Base-by-base conservation (phyloP, 108 stramenopile species). In the Nitzschia putrida region DNA sequence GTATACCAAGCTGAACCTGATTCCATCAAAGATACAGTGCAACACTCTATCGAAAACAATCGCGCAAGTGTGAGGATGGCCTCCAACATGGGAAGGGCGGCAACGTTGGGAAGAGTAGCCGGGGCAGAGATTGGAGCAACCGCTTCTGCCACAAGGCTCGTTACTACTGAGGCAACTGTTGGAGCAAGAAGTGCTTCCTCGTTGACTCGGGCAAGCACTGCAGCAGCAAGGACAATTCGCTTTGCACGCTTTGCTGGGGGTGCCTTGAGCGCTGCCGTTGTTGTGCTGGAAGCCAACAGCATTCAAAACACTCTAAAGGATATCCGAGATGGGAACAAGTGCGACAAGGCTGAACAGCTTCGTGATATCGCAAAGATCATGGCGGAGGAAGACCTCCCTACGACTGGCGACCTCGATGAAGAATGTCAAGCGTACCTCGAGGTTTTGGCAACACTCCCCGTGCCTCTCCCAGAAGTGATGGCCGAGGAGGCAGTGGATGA, bases 221-320 rank as follows among this genome's bases (percentile, higher is more conserved):
- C 76, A n/a, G 77, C 77, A 1, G 81, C 81, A 18, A 63, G 76
- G 0, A 77, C 76, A 0, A 45, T 78, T 12, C 76, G 81, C 26
- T 82, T 82, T 74, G 81, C 81, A 11, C 44, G 74, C 3, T 79
- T 83, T 55, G 78, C 81, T 43, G 81, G 78, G 0, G 81, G 81
- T 7, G 81, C 78, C 26, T 53, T 83, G 22, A 74, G 73, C 29
- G 81, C 81, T 14, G 78, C 78, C 8, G 74, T 76, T 0, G 16
- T 83, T 13, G 77, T 83, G 14, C 60, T 79, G 64, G 81, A 83
- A 47, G 81, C 81, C 29, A 78, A 76, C 43, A 76, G 73, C 20
- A 71, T 83, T 7, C 69, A 75, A 41, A 18, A 26, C 26, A 78
- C 78, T 13, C 25, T 79, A 44, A 55, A 76, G 29, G 44, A 61